Evolutionary conservation across 352 stramenopile species (phyloP), one percentile per base, ranked within the genome.

Genomic region (Phytophthora kernoviae): DNA sequence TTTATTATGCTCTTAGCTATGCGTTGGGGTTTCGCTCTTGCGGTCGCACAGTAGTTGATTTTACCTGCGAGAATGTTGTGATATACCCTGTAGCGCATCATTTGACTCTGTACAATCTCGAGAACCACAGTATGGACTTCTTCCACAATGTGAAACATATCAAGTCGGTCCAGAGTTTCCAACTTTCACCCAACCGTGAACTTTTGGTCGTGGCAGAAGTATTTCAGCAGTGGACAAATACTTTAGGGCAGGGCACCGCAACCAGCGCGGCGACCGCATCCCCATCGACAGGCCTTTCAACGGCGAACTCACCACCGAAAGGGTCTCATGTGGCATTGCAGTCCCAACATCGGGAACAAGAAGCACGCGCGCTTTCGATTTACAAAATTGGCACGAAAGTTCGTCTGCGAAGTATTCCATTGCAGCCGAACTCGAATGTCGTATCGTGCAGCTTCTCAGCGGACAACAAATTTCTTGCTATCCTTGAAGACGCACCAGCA

Each of bases 391-490:
- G 42, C 14, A 79, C 82, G 0, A 74, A 73, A 14, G 68, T 55
- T 32, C 75, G 73, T 11, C 61, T 85, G 11, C 74, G 79, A 32
- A 81, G 52, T 11, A 74, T 92, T 10, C 27, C 62, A 36, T 37
- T 90, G 4, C 63, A 81, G 10, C 62, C 79, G 21, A 82, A 89
- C 18, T 73, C 77, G 8, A 88, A 56, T 39, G 70, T 93, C 20
- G 75, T 88, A 0, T 90, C 84, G 15, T 87, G 78, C 40, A 73
- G 68, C 24, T 92, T 94, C 41, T 90, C 79, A 4, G 50, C 66
- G 0, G 85, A 91, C 51, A 91, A 87, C 65, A 94, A 93, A 58
- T 91, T 86, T 56, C 50, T 94, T 1, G 82, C 69, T 0, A 71
- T 91, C 47, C 68, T 93, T 1, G 82, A 92, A 34, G 83, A 93